phyloP scores from a whole-genome alignment of 768 basidiomycete genomes.

The Suillus hirtellus region DNA sequence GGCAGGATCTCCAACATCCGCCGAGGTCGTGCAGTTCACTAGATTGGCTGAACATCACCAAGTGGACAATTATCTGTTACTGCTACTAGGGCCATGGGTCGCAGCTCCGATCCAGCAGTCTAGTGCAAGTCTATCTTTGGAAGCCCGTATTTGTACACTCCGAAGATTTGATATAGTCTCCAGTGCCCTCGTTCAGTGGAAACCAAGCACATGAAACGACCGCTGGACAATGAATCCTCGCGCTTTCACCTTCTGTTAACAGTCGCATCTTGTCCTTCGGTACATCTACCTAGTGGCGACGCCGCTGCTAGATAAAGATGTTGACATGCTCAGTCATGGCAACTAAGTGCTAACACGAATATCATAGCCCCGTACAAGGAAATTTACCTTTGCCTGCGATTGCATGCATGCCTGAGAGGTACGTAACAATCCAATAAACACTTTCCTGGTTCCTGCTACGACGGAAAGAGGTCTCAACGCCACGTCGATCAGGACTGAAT shows the following conservation, averaged over 20 bases:
- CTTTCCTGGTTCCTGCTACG: neutral
- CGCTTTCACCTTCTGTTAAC: neutral
- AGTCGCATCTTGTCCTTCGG: neutral
- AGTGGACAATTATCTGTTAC: neutral
- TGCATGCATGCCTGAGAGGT: neutral
- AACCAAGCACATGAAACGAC: neutral
- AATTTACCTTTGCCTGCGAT: neutral
- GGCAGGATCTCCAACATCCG: slow-evolving; percentile 3
- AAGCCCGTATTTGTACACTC: neutral
- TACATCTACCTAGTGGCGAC: neutral
- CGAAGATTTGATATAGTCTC: neutral
- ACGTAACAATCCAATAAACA: slow-evolving; percentile 4
- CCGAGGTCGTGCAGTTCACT: neutral
- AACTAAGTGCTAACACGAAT: neutral
- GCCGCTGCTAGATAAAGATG: neutral
- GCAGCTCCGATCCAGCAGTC: neutral
- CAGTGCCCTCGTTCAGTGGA: neutral
- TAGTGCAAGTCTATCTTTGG: neutral
- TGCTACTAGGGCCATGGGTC: neutral
- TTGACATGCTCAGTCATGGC: slow-evolving; percentile 5
- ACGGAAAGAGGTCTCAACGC: slow-evolving; percentile 2
- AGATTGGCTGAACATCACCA: neutral
- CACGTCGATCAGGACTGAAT: neutral
- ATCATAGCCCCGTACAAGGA: neutral
- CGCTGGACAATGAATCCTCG: neutral